phyloP scores from a whole-genome alignment of 1,284 basidiomycete species.

The Cutaneotrichosporon cavernicola region DNA sequence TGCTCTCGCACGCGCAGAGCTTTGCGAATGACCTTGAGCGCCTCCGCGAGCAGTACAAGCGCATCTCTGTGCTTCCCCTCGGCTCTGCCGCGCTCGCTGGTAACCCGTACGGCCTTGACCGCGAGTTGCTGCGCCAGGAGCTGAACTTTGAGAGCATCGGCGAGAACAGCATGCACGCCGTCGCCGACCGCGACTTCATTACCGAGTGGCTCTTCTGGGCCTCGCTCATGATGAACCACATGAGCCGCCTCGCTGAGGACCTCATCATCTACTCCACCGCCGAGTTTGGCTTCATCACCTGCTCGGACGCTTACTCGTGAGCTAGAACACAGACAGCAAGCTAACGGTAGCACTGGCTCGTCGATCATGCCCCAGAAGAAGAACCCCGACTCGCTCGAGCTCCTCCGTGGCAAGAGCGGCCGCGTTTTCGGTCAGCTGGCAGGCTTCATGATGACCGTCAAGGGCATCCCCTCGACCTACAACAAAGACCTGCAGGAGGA shows the following conservation, averaged over 20 bases:
- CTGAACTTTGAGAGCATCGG: constrained; percentile 80
- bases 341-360: constrained; percentile 70
- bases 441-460: constrained; percentile 97
- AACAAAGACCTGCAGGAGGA: constrained; percentile 99
- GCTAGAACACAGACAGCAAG: neutral
- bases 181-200: constrained; percentile 95
- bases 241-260: constrained; percentile 93
- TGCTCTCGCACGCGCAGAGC: constrained; percentile 91
- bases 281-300: constrained; percentile 90
- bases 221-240: constrained; percentile 85
- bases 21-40: constrained; percentile 85
- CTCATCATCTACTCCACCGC: constrained; percentile 94
- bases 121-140: constrained; percentile 80
- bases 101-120: constrained; percentile 89
- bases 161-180: constrained; percentile 92
- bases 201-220: constrained; percentile 97
- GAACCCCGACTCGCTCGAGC: constrained; percentile 94
- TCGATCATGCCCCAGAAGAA: constrained; percentile 99
- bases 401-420: constrained; percentile 91
- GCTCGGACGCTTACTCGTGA: constrained; percentile 88
- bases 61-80: constrained; percentile 87
- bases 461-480: constrained; percentile 96
- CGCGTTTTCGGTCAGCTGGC: constrained; percentile 95
- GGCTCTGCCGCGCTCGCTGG: constrained; percentile 94
- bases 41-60: constrained; percentile 74